phyloP scores from a whole-genome alignment of 495 filamentous ascomycete genomes.

The Annulohypoxylon moriforme region DNA sequence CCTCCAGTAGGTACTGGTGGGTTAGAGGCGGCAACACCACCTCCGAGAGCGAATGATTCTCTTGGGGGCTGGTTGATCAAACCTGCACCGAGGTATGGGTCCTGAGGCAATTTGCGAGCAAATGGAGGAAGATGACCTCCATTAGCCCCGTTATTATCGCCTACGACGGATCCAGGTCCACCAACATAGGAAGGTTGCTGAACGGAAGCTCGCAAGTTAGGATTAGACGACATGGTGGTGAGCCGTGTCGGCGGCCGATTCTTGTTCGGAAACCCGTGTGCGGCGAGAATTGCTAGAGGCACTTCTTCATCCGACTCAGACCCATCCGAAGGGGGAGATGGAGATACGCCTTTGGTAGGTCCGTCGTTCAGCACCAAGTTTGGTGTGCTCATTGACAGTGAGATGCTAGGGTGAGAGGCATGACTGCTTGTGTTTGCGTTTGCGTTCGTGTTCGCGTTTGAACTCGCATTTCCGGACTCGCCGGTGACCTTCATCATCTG shows the following conservation, averaged over 20 bases:
- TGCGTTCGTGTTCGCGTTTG: background rate
- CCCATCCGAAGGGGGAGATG: slow-evolving; percentile 57
- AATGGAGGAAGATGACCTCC: slow-evolving; percentile 76
- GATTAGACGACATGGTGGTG: slow-evolving; percentile 71
- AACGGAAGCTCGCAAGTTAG: slow-evolving; percentile 65
- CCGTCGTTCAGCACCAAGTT: slow-evolving; percentile 56
- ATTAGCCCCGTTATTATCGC: slow-evolving; percentile 37
- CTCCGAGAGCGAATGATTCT: slow-evolving; percentile 79
- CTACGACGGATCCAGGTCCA: slow-evolving; percentile 40
- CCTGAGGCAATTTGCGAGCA: slow-evolving; percentile 84
- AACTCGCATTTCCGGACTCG: slow-evolving; percentile 57
- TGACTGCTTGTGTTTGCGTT: slow-evolving; percentile 47
- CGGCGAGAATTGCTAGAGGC: slow-evolving; percentile 86
- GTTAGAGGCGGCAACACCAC: slow-evolving; percentile 66
- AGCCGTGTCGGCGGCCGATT: slow-evolving; percentile 81
- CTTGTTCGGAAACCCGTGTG: slow-evolving; percentile 91
- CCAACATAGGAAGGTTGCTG: slow-evolving; percentile 35
- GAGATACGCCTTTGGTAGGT: slow-evolving; percentile 42
- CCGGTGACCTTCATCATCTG: slow-evolving; percentile 98
- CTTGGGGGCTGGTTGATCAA: slow-evolving; percentile 78
- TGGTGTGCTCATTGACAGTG: slow-evolving; percentile 67
- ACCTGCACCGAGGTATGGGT: slow-evolving; percentile 88
- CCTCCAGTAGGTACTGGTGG: slow-evolving; percentile 69
- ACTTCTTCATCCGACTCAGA: slow-evolving; percentile 88
- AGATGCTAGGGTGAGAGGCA: slow-evolving; percentile 54